Evolutionary conservation across 2,329 filamentous ascomycete species (phyloP).

Genomic region (Sphaerulina musiva): DNA sequence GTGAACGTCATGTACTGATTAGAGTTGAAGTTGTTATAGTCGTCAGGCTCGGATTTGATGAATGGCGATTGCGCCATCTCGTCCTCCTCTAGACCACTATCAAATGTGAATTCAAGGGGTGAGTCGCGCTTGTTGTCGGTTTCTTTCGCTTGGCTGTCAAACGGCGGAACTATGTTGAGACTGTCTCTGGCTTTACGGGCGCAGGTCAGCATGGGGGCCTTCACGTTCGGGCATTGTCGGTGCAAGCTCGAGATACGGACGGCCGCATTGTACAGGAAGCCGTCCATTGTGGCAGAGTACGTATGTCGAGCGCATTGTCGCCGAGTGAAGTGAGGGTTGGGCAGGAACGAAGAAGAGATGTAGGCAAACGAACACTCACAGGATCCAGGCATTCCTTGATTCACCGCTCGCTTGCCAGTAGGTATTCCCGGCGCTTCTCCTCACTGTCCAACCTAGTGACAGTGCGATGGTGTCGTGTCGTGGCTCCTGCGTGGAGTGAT

Average conservation of each 20-base stretch:
- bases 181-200: conserved; percentile 18
- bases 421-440: conserved; percentile 17
- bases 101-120: conserved; percentile 31
- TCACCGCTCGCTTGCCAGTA: conserved; percentile 18
- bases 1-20: conserved; percentile 33
- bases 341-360: conserved; percentile 14
- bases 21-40: conserved; percentile 49
- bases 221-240: conserved; percentile 9
- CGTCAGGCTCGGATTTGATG: conserved; percentile 61
- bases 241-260: neutral
- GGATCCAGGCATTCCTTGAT: conserved; percentile 27
- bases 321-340: neutral
- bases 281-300: neutral
- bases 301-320: neutral
- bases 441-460: conserved; percentile 15
- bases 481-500: conserved; percentile 7
- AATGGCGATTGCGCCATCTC: conserved; percentile 53
- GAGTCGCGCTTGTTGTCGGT: conserved; percentile 31
- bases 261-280: neutral
- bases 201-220: conserved; percentile 16
- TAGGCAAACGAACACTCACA: conserved; percentile 26
- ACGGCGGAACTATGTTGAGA: conserved; percentile 33
- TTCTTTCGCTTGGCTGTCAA: conserved; percentile 27
- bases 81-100: conserved; percentile 26
- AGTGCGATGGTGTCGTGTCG: conserved; percentile 13